Base-by-base conservation (phyloP, 805 yeast species). In the Schizosaccharomyces pombe region DNA sequence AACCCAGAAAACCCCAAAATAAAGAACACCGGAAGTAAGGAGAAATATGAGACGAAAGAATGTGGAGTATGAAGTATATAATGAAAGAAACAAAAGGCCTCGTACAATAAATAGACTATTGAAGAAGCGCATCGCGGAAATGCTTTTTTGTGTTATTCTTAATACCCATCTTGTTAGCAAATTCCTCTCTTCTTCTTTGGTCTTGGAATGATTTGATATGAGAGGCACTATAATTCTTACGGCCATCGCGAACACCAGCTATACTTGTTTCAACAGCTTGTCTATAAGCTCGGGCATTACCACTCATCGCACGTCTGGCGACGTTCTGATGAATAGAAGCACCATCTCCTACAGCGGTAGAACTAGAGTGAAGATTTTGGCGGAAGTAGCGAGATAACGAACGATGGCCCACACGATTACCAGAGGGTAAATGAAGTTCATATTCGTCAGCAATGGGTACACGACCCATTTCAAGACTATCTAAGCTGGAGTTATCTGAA, bases 391-490 rank as follows among this genome's bases (percentile, higher is more conserved):
- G 72, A 53, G 76, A 75, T 61, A 83, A 70, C 1, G 86, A 72
- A 58, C 97, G 72, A 65, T 89, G 95, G 0, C 95, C 94, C 0
- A 83, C 76, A 52, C 78, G 76, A 3, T 77, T 67, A 1, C 96
- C 96, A 39, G 56, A 22, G 1, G 95, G 91, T 47, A 87, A 70
- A 2, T 77, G 73, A 43, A 86, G 66, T 61, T 82, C 85, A 34
- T 73, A 73, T 3, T 85, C 85, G 6, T 73, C 73, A 55, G 67
- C 71, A n/a, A 75, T 64, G 31, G 67, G 30, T 19, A 69, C 54
- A 14, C 47, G 28, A 29, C 26, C 49, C 5, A 37, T 16, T n/a
- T 33, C 47, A 28, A 34, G 5, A 53, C 57, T 19, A 49, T 58
- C 34, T 30, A 57, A 58, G 9, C 56, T 61, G 9, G 58, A 62